phyloP scores from a whole-genome alignment of 2,329 filamentous ascomycete species.

The Colletotrichum chlorophyti region DNA sequence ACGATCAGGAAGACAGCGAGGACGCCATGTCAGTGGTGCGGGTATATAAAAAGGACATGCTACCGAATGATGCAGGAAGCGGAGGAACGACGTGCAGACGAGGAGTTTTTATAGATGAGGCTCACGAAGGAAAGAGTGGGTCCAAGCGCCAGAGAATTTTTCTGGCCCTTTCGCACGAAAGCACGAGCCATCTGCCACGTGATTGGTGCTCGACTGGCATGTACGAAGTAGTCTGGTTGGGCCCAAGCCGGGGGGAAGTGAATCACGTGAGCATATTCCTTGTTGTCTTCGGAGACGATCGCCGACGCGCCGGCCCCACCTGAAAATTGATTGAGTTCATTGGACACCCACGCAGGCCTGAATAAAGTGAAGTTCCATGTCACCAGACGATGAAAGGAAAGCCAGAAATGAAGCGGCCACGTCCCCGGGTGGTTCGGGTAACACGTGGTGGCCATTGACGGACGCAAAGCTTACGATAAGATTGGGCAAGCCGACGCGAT shows the following conservation, averaged over 20 bases:
- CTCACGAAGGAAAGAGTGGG: constrained; percentile 22
- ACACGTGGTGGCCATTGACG: constrained; percentile 26
- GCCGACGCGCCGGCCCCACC: constrained; percentile 13
- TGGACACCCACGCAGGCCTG: constrained; percentile 10
- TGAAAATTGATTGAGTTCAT: neutral
- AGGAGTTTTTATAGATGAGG: constrained; percentile 25
- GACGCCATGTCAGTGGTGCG: neutral
- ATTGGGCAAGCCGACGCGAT: constrained; percentile 11
- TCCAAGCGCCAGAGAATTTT: constrained; percentile 15
- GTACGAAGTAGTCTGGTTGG: too few species aligned
- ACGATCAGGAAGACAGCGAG: neutral
- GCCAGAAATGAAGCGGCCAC: neutral
- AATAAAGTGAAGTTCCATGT: constrained; percentile 22
- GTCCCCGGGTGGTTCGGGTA: constrained; percentile 10
- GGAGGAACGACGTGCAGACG: neutral
- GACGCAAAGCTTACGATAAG: neutral
- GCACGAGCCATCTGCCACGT: neutral
- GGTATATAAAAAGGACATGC: neutral
- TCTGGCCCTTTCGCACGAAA: constrained; percentile 1
- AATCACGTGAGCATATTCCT: neutral
- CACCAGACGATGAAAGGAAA: constrained; percentile 18
- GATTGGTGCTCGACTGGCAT: neutral
- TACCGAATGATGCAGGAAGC: neutral
- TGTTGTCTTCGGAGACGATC: constrained; percentile 6
- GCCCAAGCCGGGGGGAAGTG: too few species aligned